Percentiles rank a stretch among this genome's conserved stretches.
Conservation (phyloP, 164 flowering plant species). For the Magnolia sinica region DNA sequence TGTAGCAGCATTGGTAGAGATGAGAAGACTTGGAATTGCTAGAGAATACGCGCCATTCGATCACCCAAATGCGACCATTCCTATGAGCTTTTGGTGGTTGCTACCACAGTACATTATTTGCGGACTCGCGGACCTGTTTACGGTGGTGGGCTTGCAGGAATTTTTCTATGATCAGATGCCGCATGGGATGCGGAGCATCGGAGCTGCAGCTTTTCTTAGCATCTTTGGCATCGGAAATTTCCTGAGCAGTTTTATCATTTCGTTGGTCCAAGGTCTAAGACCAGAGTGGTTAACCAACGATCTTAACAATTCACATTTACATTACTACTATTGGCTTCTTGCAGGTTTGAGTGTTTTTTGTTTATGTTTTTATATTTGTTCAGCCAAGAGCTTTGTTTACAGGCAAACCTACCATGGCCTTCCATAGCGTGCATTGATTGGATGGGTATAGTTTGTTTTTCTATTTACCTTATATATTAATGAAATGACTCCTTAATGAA, state of each 20-base stretch:
- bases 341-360: slow-evolving; percentile 17
- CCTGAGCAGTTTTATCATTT: slow-evolving; percentile 42
- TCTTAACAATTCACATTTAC: slow-evolving; percentile 33
- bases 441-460: too few species aligned
- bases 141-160: too few species aligned
- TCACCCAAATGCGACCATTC: background rate
- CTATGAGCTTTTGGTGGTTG: too few species aligned
- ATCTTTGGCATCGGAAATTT: slow-evolving; percentile 45
- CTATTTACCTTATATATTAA: too few species aligned
- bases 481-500: too few species aligned
- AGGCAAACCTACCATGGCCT: too few species aligned
- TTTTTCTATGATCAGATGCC: background rate
- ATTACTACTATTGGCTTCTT: slow-evolving; percentile 33
- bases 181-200: slow-evolving; percentile 60
- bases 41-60: slow-evolving; percentile 13
- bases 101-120: too few species aligned
- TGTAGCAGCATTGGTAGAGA: slow-evolving; percentile 32
- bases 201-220: slow-evolving; percentile 40
- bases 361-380: too few species aligned
- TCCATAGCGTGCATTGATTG: too few species aligned
- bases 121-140: too few species aligned
- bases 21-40: slow-evolving; percentile 14
- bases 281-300: slow-evolving; percentile 33
- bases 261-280: slow-evolving; percentile 33
- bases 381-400: too few species aligned